Evolutionary conservation across 2,329 filamentous ascomycete genomes (phyloP).

Genomic region (Cordyceps fumosorosea): DNA sequence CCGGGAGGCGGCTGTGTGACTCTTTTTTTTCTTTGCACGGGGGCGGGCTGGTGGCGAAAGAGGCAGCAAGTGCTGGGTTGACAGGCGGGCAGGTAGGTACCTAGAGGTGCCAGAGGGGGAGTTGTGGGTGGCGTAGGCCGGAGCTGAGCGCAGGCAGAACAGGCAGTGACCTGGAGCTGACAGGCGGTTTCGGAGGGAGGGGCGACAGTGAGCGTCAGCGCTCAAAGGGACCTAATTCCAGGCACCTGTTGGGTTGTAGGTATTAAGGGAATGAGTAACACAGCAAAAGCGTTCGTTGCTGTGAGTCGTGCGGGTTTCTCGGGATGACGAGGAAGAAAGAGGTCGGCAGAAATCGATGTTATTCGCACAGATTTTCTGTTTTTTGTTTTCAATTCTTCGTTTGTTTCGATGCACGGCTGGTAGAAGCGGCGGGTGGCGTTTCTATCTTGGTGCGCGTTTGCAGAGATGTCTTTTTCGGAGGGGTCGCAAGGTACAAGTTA

Average conservation of each 20-base stretch:
- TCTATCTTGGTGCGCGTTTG: background rate
- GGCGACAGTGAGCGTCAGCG: conserved; percentile 4
- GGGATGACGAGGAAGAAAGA: background rate
- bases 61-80: conserved; percentile 13
- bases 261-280: conserved; percentile 6
- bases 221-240: background rate
- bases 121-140: conserved; percentile 20
- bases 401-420: background rate
- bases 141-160: background rate
- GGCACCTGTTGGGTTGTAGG: conserved; percentile 5
- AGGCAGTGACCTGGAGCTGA: background rate
- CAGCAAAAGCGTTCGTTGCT: background rate
- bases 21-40: conserved; percentile 18
- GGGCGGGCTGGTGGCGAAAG: conserved; percentile 32
- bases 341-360: background rate
- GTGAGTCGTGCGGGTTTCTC: background rate
- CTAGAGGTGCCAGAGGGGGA: background rate
- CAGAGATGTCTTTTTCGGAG: background rate
- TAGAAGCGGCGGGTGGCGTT: background rate
- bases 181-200: conserved; percentile 33
- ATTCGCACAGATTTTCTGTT: background rate
- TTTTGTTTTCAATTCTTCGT: background rate
- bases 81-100: background rate
- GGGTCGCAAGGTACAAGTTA: conserved; percentile 44
- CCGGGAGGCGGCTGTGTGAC: conserved; percentile 28